Percentiles rank a stretch among this genome's conserved stretches.
Evolutionary conservation across 129 eudicot genomes (phyloP).

Genomic region (Artemisia annua): DNA sequence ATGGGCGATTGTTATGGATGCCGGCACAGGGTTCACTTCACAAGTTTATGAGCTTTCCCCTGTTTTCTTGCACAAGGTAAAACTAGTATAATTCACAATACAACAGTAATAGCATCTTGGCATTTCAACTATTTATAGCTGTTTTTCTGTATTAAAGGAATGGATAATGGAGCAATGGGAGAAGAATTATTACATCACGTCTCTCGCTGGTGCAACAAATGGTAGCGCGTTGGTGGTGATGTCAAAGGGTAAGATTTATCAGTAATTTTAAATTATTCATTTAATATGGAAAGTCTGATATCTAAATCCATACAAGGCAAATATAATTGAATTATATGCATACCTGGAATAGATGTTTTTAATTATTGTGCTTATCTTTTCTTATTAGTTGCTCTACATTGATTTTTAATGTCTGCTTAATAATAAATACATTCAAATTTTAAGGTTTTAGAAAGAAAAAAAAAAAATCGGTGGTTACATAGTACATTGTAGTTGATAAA

Average conservation of each 20-base stretch:
- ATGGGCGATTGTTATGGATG: conserved; percentile 92
- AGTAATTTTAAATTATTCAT: background rate
- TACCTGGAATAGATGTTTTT: background rate
- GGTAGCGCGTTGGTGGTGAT: conserved; percentile 77
- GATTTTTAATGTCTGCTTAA: background rate
- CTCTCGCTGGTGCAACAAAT: conserved; percentile 79
- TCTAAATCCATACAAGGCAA: too few relatives aligned
- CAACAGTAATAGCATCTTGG: too few relatives aligned
- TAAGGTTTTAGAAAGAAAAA: background rate
- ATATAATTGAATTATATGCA: background rate
- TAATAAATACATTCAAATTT: too few relatives aligned
- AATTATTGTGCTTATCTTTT: background rate
- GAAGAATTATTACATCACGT: conserved; percentile 73
- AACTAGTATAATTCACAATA: background rate
- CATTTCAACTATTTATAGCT: too few relatives aligned
- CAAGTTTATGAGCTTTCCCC: conserved; percentile 82
- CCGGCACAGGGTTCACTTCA: conserved; percentile 72
- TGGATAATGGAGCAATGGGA: conserved; percentile 98
- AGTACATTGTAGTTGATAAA: background rate
- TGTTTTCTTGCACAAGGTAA: conserved; percentile 77
- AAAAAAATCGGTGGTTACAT: background rate
- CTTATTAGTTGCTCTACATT: background rate
- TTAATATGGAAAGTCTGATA: background rate
- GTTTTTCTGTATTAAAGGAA: conserved; percentile 43
- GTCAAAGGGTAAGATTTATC: conserved; percentile 63